Conservation (phyloP, 2,329 filamentous ascomycete genomes). For the Juglanconis sp. region DNA sequence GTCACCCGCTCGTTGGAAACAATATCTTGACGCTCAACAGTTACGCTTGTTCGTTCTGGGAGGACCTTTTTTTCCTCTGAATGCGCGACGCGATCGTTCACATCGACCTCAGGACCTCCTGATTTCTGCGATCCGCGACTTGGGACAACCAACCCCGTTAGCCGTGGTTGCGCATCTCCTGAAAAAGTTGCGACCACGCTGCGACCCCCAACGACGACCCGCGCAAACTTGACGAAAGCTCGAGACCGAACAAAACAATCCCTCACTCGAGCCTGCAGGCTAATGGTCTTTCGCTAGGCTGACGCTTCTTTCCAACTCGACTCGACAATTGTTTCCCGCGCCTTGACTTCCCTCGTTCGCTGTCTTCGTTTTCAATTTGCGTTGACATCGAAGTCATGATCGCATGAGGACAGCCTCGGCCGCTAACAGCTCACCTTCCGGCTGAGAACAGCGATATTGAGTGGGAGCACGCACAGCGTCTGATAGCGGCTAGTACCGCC, state of each 20-base stretch:
- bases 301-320: background rate
- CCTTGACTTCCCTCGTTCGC: background rate
- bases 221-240: background rate
- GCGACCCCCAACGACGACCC: background rate
- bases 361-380: background rate
- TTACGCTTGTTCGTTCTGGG: background rate
- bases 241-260: background rate
- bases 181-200: background rate
- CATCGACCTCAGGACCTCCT: background rate
- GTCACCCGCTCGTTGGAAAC: background rate
- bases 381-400: background rate
- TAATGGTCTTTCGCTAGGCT: background rate
- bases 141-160: background rate
- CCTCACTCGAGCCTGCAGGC: constrained; percentile 3
- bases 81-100: background rate
- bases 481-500: constrained; percentile 15
- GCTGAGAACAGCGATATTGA: background rate
- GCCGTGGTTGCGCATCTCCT: background rate
- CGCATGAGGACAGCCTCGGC: too few species aligned
- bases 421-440: background rate
- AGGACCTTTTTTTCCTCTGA: background rate
- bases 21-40: background rate
- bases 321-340: background rate
- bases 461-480: background rate
- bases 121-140: background rate